These are phyloP conservation scores for Hortaea sp. DNA, from an alignment of 2,329 filamentous ascomycete genomes.

Conservation along the genomic window DNA sequence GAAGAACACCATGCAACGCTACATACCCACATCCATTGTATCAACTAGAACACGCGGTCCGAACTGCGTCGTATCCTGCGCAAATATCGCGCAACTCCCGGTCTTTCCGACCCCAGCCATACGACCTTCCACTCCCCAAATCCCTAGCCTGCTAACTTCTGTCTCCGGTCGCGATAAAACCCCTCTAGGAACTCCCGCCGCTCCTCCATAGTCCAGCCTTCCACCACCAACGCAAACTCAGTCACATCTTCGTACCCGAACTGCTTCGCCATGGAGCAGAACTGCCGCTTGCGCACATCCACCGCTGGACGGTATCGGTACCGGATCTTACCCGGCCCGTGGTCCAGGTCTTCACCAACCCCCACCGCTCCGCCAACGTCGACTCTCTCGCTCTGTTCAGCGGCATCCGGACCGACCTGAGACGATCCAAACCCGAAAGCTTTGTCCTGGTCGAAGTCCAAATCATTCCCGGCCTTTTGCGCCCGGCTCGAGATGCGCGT, in stretches of 20 bases:
- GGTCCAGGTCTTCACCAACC: slow-evolving; percentile 15
- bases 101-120: not conserved
- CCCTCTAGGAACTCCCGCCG: slow-evolving; percentile 65
- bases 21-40: not conserved
- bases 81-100: not conserved
- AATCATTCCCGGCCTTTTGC: slow-evolving; percentile 47
- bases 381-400: not conserved
- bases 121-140: not conserved
- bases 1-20: too few relatives aligned
- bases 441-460: slow-evolving; percentile 39
- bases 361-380: not conserved
- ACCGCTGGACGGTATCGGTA: slow-evolving; percentile 63
- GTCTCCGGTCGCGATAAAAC: slow-evolving; percentile 65
- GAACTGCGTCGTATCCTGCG: not conserved
- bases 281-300: slow-evolving; percentile 68
- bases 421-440: slow-evolving; percentile 31
- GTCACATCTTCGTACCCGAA: slow-evolving; percentile 67
- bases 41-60: not conserved
- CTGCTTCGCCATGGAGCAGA: slow-evolving; percentile 77
- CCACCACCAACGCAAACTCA: slow-evolving; percentile 83
- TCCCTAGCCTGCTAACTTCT: not conserved
- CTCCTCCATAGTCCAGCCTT: slow-evolving; percentile 79
- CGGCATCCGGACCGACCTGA: slow-evolving; percentile 39
- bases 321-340: slow-evolving; percentile 28
- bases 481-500: slow-evolving; percentile 70